Percentiles rank a stretch among this genome's conserved stretches.
These are phyloP conservation scores for Lachnellula occidentalis DNA, from an alignment of 2,329 filamentous ascomycete genomes.

Conservation along the genomic window DNA sequence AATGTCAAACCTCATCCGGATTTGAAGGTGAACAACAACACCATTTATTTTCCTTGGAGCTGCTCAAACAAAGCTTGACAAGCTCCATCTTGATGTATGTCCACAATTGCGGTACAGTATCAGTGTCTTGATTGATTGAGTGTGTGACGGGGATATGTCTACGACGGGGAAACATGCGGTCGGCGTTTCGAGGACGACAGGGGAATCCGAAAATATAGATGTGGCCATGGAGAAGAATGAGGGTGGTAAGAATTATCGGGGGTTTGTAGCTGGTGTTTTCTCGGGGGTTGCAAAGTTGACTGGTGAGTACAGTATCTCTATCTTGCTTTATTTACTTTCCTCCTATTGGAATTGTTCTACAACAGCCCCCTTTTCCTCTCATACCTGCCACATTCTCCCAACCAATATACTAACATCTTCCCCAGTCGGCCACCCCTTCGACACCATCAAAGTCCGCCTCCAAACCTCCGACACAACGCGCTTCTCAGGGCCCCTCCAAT, in stretches of 20 bases:
- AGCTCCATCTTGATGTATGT: slow-evolving; percentile 1
- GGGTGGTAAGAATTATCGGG: slow-evolving; percentile 62
- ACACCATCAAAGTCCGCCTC: slow-evolving; percentile 93
- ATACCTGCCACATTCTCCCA: background rate
- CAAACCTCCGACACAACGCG: slow-evolving; percentile 75
- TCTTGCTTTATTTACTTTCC: background rate
- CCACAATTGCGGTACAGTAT: background rate
- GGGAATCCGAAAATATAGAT: background rate
- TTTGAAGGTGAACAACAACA: background rate
- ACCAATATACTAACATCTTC: background rate
- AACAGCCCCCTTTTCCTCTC: slow-evolving; percentile 29
- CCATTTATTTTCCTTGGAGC: background rate
- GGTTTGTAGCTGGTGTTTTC: slow-evolving; percentile 96
- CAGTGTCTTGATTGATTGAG: background rate
- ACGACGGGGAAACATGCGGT: background rate
- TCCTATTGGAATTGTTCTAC: background rate
- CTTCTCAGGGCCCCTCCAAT: slow-evolving; percentile 83
- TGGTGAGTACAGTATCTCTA: slow-evolving; percentile 48
- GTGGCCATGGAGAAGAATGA: slow-evolving; percentile 21
- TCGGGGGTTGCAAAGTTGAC: slow-evolving; percentile 86
- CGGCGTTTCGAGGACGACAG: background rate
- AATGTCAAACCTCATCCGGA: background rate
- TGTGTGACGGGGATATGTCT: background rate
- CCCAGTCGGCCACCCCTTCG: slow-evolving; percentile 68
- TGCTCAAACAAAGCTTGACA: background rate